phyloP scores from a whole-genome alignment of 495 filamentous ascomycete genomes.

The Penicillium angulare region DNA sequence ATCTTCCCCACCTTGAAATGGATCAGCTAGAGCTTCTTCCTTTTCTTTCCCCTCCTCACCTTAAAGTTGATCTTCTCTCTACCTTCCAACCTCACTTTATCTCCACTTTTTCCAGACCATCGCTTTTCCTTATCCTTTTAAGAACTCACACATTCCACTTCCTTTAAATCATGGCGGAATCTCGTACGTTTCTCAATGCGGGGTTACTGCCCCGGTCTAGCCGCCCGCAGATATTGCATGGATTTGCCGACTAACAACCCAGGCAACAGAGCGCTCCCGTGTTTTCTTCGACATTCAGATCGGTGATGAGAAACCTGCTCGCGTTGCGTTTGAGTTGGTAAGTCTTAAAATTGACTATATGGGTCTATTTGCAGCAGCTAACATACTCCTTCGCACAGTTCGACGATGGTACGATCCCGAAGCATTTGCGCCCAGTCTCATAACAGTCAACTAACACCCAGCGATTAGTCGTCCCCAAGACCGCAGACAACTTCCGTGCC shows the following conservation, averaged over 20 bases:
- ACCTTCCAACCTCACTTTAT: conserved; percentile 2
- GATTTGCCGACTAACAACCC: conserved; percentile 18
- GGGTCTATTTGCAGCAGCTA: conserved; percentile 16
- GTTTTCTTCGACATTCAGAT: conserved; percentile 91
- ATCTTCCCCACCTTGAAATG: conserved; percentile 3
- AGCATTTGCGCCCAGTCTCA: neutral
- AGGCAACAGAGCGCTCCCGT: conserved; percentile 54
- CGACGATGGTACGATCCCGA: conserved; percentile 59
- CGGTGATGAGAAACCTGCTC: conserved; percentile 65
- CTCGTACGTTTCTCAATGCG: conserved; percentile 36
- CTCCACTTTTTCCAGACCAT: conserved; percentile 5
- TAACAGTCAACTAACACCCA: conserved; percentile 15
- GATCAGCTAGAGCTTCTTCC: neutral
- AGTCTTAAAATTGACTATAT: conserved; percentile 24
- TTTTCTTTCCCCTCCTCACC: conserved; percentile 5
- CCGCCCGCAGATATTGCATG: conserved; percentile 7
- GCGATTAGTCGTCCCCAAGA: conserved; percentile 76
- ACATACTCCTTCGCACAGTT: conserved; percentile 49
- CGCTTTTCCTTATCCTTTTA: neutral
- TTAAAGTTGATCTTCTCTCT: conserved; percentile 4
- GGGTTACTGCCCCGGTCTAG: conserved; percentile 24
- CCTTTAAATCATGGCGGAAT: conserved; percentile 33
- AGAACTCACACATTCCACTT: neutral
- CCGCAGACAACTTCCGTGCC: conserved; percentile 88
- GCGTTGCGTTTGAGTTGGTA: conserved; percentile 79